A percentile compares a stretch with the other conserved stretches of the same genome.
phyloP scores from a whole-genome alignment of 2,329 filamentous ascomycete genomes.

The Arachnomyces sp. region DNA sequence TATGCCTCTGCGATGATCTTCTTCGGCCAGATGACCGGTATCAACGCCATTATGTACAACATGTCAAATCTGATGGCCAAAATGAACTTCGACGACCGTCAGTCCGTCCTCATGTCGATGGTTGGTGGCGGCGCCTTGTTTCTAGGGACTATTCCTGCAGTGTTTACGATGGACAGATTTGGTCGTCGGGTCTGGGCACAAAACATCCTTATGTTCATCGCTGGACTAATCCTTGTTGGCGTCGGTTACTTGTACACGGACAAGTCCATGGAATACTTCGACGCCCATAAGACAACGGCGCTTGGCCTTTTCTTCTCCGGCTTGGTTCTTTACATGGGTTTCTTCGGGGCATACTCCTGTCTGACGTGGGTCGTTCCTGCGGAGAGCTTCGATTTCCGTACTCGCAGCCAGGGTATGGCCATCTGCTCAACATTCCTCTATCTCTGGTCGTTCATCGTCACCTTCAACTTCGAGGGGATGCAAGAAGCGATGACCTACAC shows the following conservation, averaged over 20 bases:
- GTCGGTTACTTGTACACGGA: conserved; percentile 48
- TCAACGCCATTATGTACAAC: conserved; percentile 66
- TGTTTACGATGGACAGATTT: conserved; percentile 64
- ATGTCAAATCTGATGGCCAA: conserved; percentile 61
- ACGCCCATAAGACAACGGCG: conserved; percentile 40
- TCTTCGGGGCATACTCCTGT: conserved; percentile 60
- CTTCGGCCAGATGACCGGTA: conserved; percentile 62
- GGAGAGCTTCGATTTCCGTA: conserved; percentile 3
- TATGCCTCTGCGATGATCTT: conserved; percentile 66
- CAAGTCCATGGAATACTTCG: conserved; percentile 43
- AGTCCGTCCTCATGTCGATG: conserved; percentile 66
- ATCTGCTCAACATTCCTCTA: conserved; percentile 57
- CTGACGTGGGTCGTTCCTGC: conserved; percentile 50
- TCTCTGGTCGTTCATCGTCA: conserved; percentile 59
- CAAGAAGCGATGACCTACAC: conserved; percentile 53
- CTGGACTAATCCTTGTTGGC: conserved; percentile 61
- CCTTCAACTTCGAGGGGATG: conserved; percentile 65
- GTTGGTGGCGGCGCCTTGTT: conserved; percentile 63
- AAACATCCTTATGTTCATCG: conserved; percentile 63
- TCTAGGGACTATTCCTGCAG: conserved; percentile 60
- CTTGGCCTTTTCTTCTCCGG: conserved; percentile 60
- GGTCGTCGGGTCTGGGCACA: conserved; percentile 70
- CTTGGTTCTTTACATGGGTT: conserved; percentile 59
- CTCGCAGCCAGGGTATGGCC: conserved; percentile 60
- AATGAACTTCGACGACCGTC: conserved; percentile 57